Percentiles rank a stretch among this genome's conserved stretches.
Conservation (phyloP, 192 early-diverging fungal species). For the Piromyces finnis region DNA sequence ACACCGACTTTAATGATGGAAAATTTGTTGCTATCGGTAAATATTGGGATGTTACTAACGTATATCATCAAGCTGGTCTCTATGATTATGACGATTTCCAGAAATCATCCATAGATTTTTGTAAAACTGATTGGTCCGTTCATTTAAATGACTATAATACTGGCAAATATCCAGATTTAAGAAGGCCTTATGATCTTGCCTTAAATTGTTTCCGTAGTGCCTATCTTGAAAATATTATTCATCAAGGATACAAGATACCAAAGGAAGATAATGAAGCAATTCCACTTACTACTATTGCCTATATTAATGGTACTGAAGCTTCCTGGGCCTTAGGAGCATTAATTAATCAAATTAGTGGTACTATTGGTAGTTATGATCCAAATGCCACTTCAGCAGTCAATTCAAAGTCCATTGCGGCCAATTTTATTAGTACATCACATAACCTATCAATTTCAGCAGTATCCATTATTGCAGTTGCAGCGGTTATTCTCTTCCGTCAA, state of each 20-base stretch:
- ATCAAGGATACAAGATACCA: constrained; percentile 77
- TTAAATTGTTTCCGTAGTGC: constrained; percentile 92
- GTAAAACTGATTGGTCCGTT: constrained; percentile 47
- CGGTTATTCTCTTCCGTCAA: not conserved
- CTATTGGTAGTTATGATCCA: not conserved
- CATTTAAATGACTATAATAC: constrained; percentile 11
- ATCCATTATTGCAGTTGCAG: not conserved
- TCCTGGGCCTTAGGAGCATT: not conserved
- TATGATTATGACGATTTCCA: constrained; percentile 61
- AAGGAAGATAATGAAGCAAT: not conserved
- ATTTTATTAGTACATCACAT: not conserved
- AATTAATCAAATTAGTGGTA: not conserved
- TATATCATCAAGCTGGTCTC: constrained; percentile 56
- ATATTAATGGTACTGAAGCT: not conserved
- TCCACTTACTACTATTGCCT: not conserved
- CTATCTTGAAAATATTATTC: constrained; percentile 80
- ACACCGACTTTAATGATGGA: constrained; percentile 5
- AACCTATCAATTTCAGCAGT: not conserved
- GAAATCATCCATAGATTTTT: constrained; percentile 46
- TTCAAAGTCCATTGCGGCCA: not conserved
- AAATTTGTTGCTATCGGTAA: constrained; percentile 81
- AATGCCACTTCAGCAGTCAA: not conserved
- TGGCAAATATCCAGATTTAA: constrained; percentile 11
- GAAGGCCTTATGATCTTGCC: constrained; percentile 38
- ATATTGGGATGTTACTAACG: constrained; percentile 86